A percentile compares a stretch with the other conserved stretches of the same genome.
Conservation (phyloP, 1,139 yeast genomes). For the Maudiozyma humilis region DNA sequence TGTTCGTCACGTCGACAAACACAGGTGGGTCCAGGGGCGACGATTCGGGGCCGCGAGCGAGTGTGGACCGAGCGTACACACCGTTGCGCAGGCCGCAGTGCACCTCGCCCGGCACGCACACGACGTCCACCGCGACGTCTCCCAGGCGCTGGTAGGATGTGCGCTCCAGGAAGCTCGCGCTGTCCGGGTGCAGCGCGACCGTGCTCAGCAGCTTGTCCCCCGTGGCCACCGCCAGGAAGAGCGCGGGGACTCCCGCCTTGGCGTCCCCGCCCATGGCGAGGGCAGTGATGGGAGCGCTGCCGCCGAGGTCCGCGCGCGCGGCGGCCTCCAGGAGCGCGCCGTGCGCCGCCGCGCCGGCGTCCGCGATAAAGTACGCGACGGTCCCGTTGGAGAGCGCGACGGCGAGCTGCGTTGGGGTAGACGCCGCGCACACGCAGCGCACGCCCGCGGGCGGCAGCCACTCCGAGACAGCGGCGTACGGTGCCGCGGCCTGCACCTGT, state of each 20-base stretch:
- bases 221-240: constrained; percentile 62
- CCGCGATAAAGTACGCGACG: constrained; percentile 76
- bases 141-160: constrained; percentile 62
- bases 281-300: constrained; percentile 24
- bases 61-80: constrained; percentile 63
- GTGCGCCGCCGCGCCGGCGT: constrained; percentile 49
- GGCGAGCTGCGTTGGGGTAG: constrained; percentile 61
- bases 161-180: constrained; percentile 51
- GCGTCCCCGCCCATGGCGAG: constrained; percentile 27
- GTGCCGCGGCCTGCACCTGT: not conserved
- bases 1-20: constrained; percentile 58
- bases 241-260: constrained; percentile 28
- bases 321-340: constrained; percentile 27
- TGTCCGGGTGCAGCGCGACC: constrained; percentile 41
- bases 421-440: constrained; percentile 48
- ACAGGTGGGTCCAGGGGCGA: constrained; percentile 38
- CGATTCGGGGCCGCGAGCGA: too few species aligned
- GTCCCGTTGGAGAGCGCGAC: constrained; percentile 67
- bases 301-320: constrained; percentile 3
- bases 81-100: constrained; percentile 84
- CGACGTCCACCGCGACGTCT: constrained; percentile 46
- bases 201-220: constrained; percentile 63
- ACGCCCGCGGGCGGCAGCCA: constrained; percentile 88
- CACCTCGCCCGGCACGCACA: constrained; percentile 32
- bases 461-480: constrained; percentile 35